These are phyloP conservation scores for Lactarius pseudohatsudake DNA, from an alignment of 768 basidiomycete species.

Conservation along the genomic window DNA sequence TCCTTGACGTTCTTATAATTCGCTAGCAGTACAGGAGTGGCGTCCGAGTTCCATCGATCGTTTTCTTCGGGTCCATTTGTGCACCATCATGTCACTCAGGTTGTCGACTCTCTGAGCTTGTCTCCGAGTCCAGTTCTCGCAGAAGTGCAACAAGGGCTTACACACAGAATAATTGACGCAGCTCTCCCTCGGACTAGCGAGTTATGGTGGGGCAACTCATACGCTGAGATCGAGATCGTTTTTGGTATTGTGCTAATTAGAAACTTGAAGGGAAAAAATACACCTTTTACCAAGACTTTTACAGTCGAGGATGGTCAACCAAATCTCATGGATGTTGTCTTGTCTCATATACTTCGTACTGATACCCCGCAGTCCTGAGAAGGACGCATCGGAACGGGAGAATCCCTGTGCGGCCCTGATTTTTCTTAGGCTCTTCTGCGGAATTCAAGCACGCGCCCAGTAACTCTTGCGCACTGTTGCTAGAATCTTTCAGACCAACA, in stretches of 20 bases:
- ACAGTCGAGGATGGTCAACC: no score
- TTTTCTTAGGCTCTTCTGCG: no score
- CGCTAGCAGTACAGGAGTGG: neutral
- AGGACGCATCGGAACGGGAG: constrained; percentile 28
- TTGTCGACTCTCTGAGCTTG: neutral
- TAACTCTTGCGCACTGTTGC: constrained; percentile 26
- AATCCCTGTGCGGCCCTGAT: neutral
- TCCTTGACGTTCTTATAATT: neutral
- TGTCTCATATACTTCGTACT: no score
- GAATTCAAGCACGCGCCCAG: neutral
- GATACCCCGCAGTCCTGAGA: no score
- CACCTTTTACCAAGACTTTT: no score
- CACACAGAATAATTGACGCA: neutral
- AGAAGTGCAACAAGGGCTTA: neutral
- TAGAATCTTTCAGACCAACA: constrained; percentile 11
- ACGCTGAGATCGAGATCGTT: constrained; percentile 17
- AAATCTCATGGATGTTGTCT: no score
- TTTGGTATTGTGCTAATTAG: constrained; percentile 13
- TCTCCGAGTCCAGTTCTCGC: neutral
- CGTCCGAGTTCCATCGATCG: neutral
- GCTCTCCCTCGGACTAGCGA: constrained; percentile 9
- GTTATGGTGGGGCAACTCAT: constrained; percentile 17
- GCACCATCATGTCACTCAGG: neutral
- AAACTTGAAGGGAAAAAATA: neutral
- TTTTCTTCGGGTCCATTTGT: neutral